Conservation (phyloP, 495 filamentous ascomycete genomes). For the Hypoxylon trugodes region DNA sequence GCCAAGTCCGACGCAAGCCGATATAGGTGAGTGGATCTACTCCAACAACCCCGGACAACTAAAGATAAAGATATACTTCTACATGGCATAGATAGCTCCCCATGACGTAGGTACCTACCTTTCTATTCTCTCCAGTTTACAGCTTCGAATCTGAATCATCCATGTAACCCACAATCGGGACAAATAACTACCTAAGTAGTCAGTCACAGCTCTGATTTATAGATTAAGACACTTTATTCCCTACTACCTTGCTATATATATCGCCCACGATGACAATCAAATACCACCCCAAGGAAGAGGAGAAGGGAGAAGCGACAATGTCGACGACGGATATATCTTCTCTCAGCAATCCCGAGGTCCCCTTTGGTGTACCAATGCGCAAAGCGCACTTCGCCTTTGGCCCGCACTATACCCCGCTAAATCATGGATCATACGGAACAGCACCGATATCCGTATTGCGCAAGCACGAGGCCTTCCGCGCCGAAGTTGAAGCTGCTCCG, state of each 20-base stretch:
- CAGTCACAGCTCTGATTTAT: too few species aligned
- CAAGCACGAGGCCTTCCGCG: conserved; percentile 36
- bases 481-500: conserved; percentile 43
- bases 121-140: too few species aligned
- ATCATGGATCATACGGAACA: conserved; percentile 55
- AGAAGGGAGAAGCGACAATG: background rate
- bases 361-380: conserved; percentile 41
- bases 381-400: conserved; percentile 40
- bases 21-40: background rate
- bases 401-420: conserved; percentile 46
- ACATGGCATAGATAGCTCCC: too few species aligned
- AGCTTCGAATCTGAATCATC: too few species aligned
- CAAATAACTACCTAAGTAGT: too few species aligned
- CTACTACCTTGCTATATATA: background rate
- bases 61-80: too few species aligned
- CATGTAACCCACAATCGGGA: too few species aligned
- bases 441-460: conserved; percentile 41
- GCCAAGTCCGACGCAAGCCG: conserved; percentile 22
- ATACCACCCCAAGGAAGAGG: background rate
- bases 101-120: too few species aligned
- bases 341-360: background rate
- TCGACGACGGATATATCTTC: background rate
- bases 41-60: background rate
- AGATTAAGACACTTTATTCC: background rate
- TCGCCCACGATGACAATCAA: conserved; percentile 14